These are phyloP conservation scores for Hansenula sp. DNA, from an alignment of 1,139 yeast genomes.

Conservation along the genomic window DNA sequence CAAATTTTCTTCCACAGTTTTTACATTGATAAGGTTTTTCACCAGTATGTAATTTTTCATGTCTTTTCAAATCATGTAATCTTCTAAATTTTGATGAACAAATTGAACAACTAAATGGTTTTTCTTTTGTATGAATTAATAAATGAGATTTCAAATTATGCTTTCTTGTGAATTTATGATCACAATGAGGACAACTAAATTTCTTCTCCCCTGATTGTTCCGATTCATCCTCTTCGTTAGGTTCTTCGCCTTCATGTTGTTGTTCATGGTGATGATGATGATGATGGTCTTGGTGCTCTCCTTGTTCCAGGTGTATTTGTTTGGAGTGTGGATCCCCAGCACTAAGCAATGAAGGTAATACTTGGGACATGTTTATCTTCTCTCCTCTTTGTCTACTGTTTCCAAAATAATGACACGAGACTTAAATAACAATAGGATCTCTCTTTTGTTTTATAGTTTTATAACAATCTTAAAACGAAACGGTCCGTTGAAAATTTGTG, in stretches of 20 bases:
- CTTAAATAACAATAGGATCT: too few species aligned
- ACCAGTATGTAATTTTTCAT: conserved; percentile 72
- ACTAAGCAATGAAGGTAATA: neutral
- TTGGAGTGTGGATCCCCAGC: neutral
- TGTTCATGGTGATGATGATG: neutral
- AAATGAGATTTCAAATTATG: conserved; percentile 76
- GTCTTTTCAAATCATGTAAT: conserved; percentile 73
- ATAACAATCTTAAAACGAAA: neutral
- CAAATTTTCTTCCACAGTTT: conserved; percentile 63
- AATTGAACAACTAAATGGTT: conserved; percentile 64
- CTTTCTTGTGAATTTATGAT: conserved; percentile 49
- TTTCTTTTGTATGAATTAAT: conserved; percentile 62
- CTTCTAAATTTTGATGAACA: conserved; percentile 67
- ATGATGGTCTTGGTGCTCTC: too few species aligned
- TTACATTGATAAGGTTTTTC: conserved; percentile 65
- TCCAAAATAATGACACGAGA: too few species aligned
- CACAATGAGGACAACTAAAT: conserved; percentile 56
- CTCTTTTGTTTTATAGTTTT: neutral
- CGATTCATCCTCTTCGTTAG: neutral
- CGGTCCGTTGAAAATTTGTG: neutral
- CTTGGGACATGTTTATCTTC: neutral
- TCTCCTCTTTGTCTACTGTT: too few species aligned
- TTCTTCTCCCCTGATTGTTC: conserved; percentile 14
- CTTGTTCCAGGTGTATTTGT: neutral
- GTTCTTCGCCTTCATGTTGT: neutral